Conservation (phyloP, 768 basidiomycete genomes). For the Boletus tylopilopsis region DNA sequence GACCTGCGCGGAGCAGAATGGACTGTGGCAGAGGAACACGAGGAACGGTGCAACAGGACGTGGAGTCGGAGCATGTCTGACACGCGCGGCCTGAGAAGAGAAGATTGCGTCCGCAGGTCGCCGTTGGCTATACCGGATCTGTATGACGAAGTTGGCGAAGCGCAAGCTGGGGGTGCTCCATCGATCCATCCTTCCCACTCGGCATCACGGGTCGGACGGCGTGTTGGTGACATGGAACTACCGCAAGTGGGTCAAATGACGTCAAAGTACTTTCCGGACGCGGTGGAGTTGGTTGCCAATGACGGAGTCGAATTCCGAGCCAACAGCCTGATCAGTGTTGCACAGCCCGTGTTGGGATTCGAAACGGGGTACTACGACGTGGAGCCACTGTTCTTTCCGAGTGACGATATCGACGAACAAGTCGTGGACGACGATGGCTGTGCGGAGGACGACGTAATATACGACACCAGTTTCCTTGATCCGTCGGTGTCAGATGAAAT, state of each 20-base stretch:
- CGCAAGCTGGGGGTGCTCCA: slow-evolving; percentile 7
- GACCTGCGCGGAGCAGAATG: slow-evolving; percentile 33
- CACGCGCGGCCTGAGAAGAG: too few relatives aligned
- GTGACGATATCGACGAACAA: slow-evolving; percentile 9
- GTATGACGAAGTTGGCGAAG: background rate
- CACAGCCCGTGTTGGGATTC: slow-evolving; percentile 3
- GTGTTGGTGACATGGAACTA: slow-evolving; percentile 4
- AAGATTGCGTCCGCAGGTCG: background rate
- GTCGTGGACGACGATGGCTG: background rate
- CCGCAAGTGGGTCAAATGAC: slow-evolving; percentile 1
- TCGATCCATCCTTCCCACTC: slow-evolving; percentile 52
- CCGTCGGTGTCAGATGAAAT: slow-evolving; percentile 1
- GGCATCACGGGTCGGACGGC: slow-evolving; percentile 44
- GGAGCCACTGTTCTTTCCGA: slow-evolving; percentile 8
- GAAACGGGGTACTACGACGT: slow-evolving; percentile 14
- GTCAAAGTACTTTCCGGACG: slow-evolving; percentile 8
- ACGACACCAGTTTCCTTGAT: background rate
- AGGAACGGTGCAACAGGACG: background rate
- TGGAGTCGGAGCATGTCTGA: background rate
- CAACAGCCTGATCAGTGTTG: slow-evolving; percentile 3
- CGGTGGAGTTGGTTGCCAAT: too few relatives aligned
- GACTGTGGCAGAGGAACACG: slow-evolving; percentile 11
- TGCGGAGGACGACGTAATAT: slow-evolving; percentile 7
- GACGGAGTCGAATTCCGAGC: too few relatives aligned
- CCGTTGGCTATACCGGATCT: slow-evolving; percentile 27